Conservation (phyloP, 1,139 yeast genomes). For the Yamadazyma diospyri region DNA sequence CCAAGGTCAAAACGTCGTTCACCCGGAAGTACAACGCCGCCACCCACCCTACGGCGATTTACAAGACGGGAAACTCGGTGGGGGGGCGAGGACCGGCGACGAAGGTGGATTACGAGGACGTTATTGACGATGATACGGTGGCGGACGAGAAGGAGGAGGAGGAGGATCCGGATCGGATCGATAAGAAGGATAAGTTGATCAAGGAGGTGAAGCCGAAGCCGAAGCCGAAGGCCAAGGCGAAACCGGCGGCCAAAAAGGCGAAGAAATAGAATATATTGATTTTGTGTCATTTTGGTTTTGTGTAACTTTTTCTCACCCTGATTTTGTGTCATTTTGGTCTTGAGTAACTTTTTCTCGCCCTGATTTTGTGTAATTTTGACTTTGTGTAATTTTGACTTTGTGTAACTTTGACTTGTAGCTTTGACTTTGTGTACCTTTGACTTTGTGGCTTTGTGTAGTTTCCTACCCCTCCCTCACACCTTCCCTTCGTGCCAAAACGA, state of each 20-base stretch:
- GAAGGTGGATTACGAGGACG: constrained; percentile 56
- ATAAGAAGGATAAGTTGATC: constrained; percentile 44
- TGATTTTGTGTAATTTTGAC: not conserved
- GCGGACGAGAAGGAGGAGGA: constrained; percentile 33
- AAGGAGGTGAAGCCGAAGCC: constrained; percentile 34
- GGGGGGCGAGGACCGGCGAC: constrained; percentile 30
- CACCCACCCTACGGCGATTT: constrained; percentile 84
- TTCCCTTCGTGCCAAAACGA: too few relatives aligned
- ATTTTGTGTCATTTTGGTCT: not conserved
- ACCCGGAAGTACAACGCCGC: constrained; percentile 76
- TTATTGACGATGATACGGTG: constrained; percentile 56
- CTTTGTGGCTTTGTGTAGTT: too few relatives aligned
- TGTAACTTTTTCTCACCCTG: not conserved
- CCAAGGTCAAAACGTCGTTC: constrained; percentile 76
- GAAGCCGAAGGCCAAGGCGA: constrained; percentile 16
- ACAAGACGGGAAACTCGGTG: constrained; percentile 60
- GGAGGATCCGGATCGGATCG: constrained; percentile 27
- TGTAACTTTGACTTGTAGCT: too few relatives aligned
- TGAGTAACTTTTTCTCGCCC: not conserved
- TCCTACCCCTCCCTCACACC: too few relatives aligned
- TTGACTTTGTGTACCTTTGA: too few relatives aligned
- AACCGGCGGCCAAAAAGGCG: constrained; percentile 3
- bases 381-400: not conserved
- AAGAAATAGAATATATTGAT: not conserved
- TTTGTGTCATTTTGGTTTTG: not conserved